phyloP scores from a whole-genome alignment of 73 alveolate species.

The Paramecium pentaurelia region DNA sequence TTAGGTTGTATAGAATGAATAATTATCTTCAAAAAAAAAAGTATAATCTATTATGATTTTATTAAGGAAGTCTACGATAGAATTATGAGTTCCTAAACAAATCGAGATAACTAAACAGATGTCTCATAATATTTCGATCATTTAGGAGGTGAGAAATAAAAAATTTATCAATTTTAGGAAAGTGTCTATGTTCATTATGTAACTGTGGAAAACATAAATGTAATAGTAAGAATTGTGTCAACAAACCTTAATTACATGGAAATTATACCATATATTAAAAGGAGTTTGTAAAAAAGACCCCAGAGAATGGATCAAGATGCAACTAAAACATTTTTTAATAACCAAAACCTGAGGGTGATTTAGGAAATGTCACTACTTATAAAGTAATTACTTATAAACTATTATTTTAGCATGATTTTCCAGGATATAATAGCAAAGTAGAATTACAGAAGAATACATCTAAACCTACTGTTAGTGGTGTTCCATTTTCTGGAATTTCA shows the following conservation, averaged over 20 bases:
- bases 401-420: constrained; percentile 34
- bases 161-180: not conserved
- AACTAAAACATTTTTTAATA: constrained; percentile 9
- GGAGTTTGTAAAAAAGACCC: constrained; percentile 23
- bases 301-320: not conserved
- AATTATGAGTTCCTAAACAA: not conserved
- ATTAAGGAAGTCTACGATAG: not conserved
- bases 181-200: constrained; percentile 34
- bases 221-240: not conserved
- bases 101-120: not conserved
- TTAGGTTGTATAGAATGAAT: not conserved
- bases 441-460: not conserved
- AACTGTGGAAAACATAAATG: constrained; percentile 54
- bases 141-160: not conserved
- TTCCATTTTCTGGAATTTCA: constrained; percentile 46
- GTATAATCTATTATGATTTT: not conserved
- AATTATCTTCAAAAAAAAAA: not conserved
- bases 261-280: not conserved
- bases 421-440: not conserved
- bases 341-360: not conserved
- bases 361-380: constrained; percentile 6
- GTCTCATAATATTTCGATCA: constrained; percentile 11
- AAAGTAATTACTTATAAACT: not conserved
- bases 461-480: not conserved
- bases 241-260: constrained; percentile 15